Conservation (phyloP, 331 rosid species). For the Rhamnella rubrinervis region DNA sequence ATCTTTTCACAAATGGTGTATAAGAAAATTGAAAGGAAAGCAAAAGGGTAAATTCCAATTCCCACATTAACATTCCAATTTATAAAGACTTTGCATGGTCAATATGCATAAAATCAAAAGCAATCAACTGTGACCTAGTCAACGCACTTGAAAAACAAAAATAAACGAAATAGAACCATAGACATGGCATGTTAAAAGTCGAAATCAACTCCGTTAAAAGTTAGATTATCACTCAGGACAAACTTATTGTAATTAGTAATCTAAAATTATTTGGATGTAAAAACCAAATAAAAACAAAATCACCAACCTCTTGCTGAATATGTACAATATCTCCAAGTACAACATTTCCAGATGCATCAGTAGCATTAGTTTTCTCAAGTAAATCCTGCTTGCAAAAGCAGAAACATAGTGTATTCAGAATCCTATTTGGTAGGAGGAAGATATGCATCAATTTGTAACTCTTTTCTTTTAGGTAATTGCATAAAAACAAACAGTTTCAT, state of each 20-base stretch:
- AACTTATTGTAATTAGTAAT: neutral
- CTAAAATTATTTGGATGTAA: neutral
- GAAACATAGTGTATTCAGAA: constrained; percentile 9
- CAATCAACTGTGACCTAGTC: no score
- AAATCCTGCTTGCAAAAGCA: constrained; percentile 60
- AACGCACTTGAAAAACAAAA: no score
- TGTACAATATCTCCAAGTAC: constrained; percentile 80
- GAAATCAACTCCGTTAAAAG: neutral
- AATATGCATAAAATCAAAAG: no score
- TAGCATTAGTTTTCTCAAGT: constrained; percentile 81
- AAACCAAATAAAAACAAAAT: constrained; percentile 15
- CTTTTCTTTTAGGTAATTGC: neutral
- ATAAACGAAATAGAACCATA: neutral
- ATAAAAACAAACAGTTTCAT: neutral
- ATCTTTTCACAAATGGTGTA: no score
- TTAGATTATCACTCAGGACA: neutral
- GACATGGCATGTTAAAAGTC: neutral
- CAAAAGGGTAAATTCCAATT: no score
- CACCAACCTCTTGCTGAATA: constrained; percentile 93
- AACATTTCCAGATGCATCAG: constrained; percentile 93
- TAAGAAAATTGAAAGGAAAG: no score
- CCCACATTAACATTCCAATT: no score
- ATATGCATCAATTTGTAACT: neutral
- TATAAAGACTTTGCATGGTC: no score
- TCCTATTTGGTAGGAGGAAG: constrained; percentile 1